Evolutionary conservation across 129 eudicot species (phyloP), one percentile per base, ranked within the genome.

Genomic region (Flaveria trinervia): DNA sequence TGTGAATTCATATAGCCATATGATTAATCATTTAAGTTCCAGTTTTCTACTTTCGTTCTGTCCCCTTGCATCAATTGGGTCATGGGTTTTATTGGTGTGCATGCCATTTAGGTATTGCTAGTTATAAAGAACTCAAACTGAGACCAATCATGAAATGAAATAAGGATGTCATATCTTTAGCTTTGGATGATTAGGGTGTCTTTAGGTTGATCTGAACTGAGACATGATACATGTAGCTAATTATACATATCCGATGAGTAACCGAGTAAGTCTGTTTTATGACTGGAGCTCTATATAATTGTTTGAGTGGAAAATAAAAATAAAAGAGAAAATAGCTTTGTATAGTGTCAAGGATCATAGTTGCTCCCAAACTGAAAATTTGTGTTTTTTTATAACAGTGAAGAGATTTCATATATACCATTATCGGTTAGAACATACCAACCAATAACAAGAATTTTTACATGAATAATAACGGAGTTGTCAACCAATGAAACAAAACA

Each of bases 281-380:
- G 11, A 54, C 8, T 54, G 23, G 23, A 54, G 60, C 23, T 54
- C 60, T 54, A 16, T 54, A 16, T 54, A 16, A 54, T 54, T 54
- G 23, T 54, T 54, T 48, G 54, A 16, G 22, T n/a, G 15, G 23
- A 59, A 20, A 59, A 59, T 5, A 46, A 25, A 70, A 26, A 59
- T 20, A 70, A 48, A 46, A 46, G 59, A 70, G 41, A 69, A 46
- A 69, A 46, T 70, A 70, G 22, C 59, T 48, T 70, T 45, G 55
- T 44, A 69, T 22, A 69, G 56, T 46, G 52, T 4, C 57, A 46
- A 22, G 73, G 73, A 44, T 44, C 20, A 11, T 41, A 68, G 72
- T 20, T 43, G 56, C 33, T 46, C 75, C 54, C 46, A 7, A 2
- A 44, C 25, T 15, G 25, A 68, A 50, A 11, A 9, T 68, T 44